These are phyloP conservation scores for Heliosperma pusillum DNA, from an alignment of 148 eudicot genomes.

Conservation along the genomic window DNA sequence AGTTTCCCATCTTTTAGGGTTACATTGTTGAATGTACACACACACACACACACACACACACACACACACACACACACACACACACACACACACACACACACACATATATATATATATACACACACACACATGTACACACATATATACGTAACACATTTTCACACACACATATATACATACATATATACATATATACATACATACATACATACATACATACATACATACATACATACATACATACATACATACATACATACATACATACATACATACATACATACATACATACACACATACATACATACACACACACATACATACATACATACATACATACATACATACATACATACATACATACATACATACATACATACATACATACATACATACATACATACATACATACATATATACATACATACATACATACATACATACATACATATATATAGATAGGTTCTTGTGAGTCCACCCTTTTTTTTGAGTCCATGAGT, in stretches of 20 bases:
- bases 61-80: too few relatives aligned
- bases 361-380: conserved; percentile 1
- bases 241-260: neutral
- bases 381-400: neutral
- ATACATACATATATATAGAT: too few relatives aligned
- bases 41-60: too few relatives aligned
- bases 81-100: too few relatives aligned
- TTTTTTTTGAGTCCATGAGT: too few relatives aligned
- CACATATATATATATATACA: too few relatives aligned
- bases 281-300: neutral
- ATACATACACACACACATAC: neutral
- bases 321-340: neutral
- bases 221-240: neutral
- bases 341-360: neutral
- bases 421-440: conserved; percentile 6
- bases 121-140: too few relatives aligned
- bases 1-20: too few relatives aligned
- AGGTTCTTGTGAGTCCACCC: too few relatives aligned
- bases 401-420: neutral
- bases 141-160: neutral
- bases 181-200: neutral
- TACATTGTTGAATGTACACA: too few relatives aligned
- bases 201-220: neutral
- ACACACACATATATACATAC: conserved; percentile 1
- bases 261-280: neutral